These are phyloP conservation scores for Plasmopara halstedii DNA, from an alignment of 352 stramenopile genomes.

Conservation along the genomic window DNA sequence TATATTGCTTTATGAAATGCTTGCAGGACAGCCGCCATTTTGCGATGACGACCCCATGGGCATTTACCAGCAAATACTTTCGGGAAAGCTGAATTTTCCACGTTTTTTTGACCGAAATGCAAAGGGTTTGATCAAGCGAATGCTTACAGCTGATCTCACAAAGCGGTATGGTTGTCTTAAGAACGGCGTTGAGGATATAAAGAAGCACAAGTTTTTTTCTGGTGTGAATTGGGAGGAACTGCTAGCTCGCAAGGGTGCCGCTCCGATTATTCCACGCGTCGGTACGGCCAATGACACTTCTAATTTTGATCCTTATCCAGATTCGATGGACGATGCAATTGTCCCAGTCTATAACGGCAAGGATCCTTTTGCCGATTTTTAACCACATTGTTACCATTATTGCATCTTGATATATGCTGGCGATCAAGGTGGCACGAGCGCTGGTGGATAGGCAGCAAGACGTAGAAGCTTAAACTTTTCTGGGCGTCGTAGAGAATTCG, in stretches of 20 bases:
- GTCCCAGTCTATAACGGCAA: constrained; percentile 90
- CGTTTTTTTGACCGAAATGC: constrained; percentile 93
- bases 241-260: constrained; percentile 79
- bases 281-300: constrained; percentile 89
- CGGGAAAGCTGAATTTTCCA: constrained; percentile 92
- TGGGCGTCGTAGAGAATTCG: constrained; percentile 1
- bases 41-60: constrained; percentile 94
- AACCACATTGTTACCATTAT: constrained; percentile 23
- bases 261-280: constrained; percentile 92
- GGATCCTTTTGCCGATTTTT: constrained; percentile 92
- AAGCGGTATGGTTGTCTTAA: constrained; percentile 96
- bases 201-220: constrained; percentile 95
- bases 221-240: constrained; percentile 90
- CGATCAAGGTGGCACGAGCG: constrained; percentile 1
- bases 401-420: constrained; percentile 1
- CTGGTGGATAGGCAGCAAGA: constrained; percentile 6
- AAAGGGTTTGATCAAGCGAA: constrained; percentile 95
- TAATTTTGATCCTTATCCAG: constrained; percentile 97
- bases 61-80: constrained; percentile 94
- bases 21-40: constrained; percentile 93
- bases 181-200: constrained; percentile 93
- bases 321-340: constrained; percentile 86
- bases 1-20: constrained; percentile 97
- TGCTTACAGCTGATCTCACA: constrained; percentile 94
- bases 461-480: constrained; percentile 4